phyloP scores from a whole-genome alignment of 2,329 filamentous ascomycete genomes.

The Fusarium ambrosium region DNA sequence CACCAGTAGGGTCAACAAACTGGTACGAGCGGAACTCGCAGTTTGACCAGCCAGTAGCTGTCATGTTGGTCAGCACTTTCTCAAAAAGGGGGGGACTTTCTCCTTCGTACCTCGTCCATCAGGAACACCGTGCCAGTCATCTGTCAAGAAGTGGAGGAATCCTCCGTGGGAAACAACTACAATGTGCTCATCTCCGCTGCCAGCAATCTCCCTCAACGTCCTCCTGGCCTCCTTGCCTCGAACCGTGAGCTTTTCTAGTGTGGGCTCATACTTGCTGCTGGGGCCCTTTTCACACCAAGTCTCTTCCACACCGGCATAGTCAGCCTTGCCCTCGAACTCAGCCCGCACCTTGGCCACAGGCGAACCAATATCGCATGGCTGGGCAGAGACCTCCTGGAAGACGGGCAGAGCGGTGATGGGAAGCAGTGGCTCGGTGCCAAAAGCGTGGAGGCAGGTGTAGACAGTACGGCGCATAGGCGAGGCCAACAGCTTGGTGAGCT shows the following conservation, averaged over 20 bases:
- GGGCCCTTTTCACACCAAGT: constrained; percentile 79
- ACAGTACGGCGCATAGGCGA: constrained; percentile 87
- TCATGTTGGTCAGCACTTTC: constrained; percentile 17
- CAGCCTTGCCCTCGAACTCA: constrained; percentile 74
- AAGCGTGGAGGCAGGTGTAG: constrained; percentile 80
- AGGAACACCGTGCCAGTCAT: constrained; percentile 79
- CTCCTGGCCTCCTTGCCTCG: constrained; percentile 72
- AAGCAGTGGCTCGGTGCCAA: constrained; percentile 64
- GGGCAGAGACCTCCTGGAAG: constrained; percentile 81
- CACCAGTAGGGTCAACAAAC: constrained; percentile 67
- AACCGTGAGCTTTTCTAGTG: constrained; percentile 66
- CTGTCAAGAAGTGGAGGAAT: constrained; percentile 86
- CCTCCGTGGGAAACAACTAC: constrained; percentile 86
- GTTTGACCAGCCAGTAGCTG: constrained; percentile 81
- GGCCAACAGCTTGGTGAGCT: constrained; percentile 78
- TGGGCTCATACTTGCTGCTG: constrained; percentile 61
- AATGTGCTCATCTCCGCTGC: constrained; percentile 72
- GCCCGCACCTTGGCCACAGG: constrained; percentile 64
- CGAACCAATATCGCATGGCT: constrained; percentile 83
- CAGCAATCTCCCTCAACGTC: constrained; percentile 65
- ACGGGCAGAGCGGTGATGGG: constrained; percentile 77
- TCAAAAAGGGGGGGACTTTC: not conserved
- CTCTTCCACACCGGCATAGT: constrained; percentile 71
- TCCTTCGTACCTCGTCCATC: constrained; percentile 55
- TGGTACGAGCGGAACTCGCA: constrained; percentile 78